Evolutionary conservation across 352 stramenopile species (phyloP).

Genomic region (Phytophthora syringae): DNA sequence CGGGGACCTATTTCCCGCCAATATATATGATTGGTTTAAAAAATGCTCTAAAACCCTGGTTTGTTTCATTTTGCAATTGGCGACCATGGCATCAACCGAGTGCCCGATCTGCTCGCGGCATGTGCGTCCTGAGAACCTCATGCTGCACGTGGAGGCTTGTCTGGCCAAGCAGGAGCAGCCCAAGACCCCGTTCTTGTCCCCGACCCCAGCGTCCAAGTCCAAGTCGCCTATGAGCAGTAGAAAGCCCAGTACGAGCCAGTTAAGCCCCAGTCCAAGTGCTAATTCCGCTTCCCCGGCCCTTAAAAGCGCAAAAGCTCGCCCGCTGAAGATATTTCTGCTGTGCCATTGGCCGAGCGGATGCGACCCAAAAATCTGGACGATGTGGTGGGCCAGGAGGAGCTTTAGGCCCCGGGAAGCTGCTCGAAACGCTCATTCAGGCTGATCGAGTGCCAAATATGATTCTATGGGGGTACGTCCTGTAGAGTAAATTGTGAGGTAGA

Average conservation of each 20-base stretch:
- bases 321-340: slow-evolving; percentile 26
- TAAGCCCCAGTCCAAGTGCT: background rate
- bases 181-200: slow-evolving; percentile 17
- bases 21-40: slow-evolving; percentile 32
- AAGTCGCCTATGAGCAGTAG: slow-evolving; percentile 12
- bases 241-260: slow-evolving; percentile 16
- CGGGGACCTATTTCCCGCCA: slow-evolving; percentile 21
- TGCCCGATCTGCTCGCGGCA: slow-evolving; percentile 85
- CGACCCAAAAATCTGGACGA: slow-evolving; percentile 65
- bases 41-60: background rate
- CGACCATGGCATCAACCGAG: slow-evolving; percentile 40
- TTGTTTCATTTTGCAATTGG: slow-evolving; percentile 9
- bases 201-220: slow-evolving; percentile 22
- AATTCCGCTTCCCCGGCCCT: slow-evolving; percentile 19
- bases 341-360: slow-evolving; percentile 81
- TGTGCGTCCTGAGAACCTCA: slow-evolving; percentile 75
- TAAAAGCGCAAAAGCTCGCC: slow-evolving; percentile 64
- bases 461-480: slow-evolving; percentile 65
- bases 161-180: slow-evolving; percentile 38
- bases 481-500: background rate
- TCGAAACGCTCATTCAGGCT: slow-evolving; percentile 65
- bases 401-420: slow-evolving; percentile 68
- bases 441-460: slow-evolving; percentile 88
- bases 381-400: slow-evolving; percentile 73
- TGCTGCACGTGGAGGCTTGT: slow-evolving; percentile 78